phyloP scores from a whole-genome alignment of 208 protist genomes.

The Trypanosoma vivax region DNA sequence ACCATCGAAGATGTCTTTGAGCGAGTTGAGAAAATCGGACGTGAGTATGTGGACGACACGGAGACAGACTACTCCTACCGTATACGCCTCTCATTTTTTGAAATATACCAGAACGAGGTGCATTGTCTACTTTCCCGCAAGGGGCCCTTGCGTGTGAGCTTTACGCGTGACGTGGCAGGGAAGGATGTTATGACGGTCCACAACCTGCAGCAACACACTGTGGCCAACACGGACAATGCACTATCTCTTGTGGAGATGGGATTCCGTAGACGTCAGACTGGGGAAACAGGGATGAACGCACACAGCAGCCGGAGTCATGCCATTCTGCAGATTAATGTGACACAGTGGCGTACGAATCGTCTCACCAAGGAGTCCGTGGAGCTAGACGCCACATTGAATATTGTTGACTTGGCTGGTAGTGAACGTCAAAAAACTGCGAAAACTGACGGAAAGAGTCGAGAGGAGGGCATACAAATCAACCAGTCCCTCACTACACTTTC shows the following conservation, averaged over 20 bases:
- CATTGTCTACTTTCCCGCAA: constrained; percentile 69
- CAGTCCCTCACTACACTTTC: constrained; percentile 86
- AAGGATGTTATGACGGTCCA: constrained; percentile 71
- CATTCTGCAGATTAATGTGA: constrained; percentile 85
- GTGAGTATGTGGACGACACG: constrained; percentile 28
- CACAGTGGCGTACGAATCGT: constrained; percentile 54
- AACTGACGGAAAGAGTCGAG: constrained; percentile 74
- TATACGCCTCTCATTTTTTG: constrained; percentile 72
- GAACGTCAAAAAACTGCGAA: constrained; percentile 81
- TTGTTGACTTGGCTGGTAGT: constrained; percentile 92
- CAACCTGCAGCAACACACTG: constrained; percentile 49
- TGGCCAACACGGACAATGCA: constrained; percentile 39
- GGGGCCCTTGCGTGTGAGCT: constrained; percentile 58
- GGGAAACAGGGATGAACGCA: constrained; percentile 92
- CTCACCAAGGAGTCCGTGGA: constrained; percentile 61
- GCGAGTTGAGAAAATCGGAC: constrained; percentile 36
- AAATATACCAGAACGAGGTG: constrained; percentile 81
- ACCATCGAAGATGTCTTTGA: constrained; percentile 66
- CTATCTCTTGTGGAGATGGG: constrained; percentile 81
- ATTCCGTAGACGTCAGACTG: constrained; percentile 67
- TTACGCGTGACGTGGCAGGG: constrained; percentile 31
- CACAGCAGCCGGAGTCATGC: constrained; percentile 93
- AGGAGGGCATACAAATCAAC: constrained; percentile 90
- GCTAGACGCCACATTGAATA: constrained; percentile 75
- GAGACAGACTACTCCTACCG: constrained; percentile 53